Base-by-base conservation (phyloP, 2,329 filamentous ascomycete species). In the Curvularia eragrostidis region DNA sequence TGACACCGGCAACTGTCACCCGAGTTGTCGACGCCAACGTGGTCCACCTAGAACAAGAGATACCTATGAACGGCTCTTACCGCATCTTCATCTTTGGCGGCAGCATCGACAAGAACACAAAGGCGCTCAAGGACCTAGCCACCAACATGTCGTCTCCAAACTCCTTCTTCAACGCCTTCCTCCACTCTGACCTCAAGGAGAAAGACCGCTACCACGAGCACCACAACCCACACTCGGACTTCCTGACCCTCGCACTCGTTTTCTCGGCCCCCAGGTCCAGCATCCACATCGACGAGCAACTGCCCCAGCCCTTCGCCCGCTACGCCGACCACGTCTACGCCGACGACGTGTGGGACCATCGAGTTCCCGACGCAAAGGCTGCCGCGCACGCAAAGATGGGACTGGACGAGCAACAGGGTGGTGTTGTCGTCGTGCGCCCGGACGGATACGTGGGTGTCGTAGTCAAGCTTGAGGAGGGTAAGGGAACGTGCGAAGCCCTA, bases 341-440 rank as follows among this genome's bases (percentile, higher is more conserved):
- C 1, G 93, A 97, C 69, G 92, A 97, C 75, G 83, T 90, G 47
- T 88, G 86, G 80, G 91, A 95, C 72, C 81, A 84, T 42, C 82
- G 86, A 6, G 88, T 91, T 0, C 87, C 89, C 0, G 81, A 89
- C 19, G 89, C 90, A 1, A 83, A 82, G 66, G 91, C 89, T 5
- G 83, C 91, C 2, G 91, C 91, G 5, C 93, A 97, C 76, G 88
- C 89, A 41, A 97, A 96, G 83, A 89, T 96, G 83, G 93, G 93
- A 0, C 75, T 97, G 24, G 85, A 89, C 63, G 81, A 89, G 69
- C 86, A 90, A 60, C 84, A 81, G 60, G 92, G 92, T 10, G 92
- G 89, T 55, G 85, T 97, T 1, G 88, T 96, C 1, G 89, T 97
- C 9, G 91, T 96, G 7, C 81, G 93, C 43, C 93, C 93, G 0